Percentiles rank a stretch among this genome's conserved stretches.
Evolutionary conservation across 1,284 basidiomycete genomes (phyloP).

Genomic region (Rhizoctonia solani): DNA sequence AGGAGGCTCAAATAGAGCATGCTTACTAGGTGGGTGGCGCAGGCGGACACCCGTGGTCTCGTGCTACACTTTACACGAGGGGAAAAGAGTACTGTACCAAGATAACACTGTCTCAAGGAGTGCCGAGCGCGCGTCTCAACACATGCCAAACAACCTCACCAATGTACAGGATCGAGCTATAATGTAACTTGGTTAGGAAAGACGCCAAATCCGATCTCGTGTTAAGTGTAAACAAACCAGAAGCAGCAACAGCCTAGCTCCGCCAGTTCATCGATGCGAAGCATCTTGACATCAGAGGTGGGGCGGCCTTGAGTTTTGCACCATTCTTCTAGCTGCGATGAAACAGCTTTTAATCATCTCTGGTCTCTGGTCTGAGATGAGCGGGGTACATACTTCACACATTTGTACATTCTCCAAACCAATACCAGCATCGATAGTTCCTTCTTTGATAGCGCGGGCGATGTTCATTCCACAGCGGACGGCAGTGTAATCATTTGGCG

Average conservation of each 20-base stretch:
- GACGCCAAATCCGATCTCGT: not conserved
- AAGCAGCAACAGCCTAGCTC: conserved; percentile 24
- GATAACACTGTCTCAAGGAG: conserved; percentile 27
- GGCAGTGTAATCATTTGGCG: conserved; percentile 47
- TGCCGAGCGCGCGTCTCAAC: not conserved
- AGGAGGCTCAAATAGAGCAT: not conserved
- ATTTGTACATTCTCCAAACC: conserved; percentile 46
- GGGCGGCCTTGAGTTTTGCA: conserved; percentile 45
- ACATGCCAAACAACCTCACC: conserved; percentile 4
- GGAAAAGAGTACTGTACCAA: conserved; percentile 21
- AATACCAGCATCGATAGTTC: conserved; percentile 48
- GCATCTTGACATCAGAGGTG: conserved; percentile 47
- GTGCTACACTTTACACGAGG: conserved; percentile 26
- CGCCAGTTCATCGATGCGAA: conserved; percentile 47
- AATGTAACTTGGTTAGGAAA: not conserved
- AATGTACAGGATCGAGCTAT: conserved; percentile 21
- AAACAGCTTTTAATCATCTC: too few species aligned
- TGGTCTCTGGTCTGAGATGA: too few species aligned
- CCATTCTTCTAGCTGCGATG: conserved; percentile 46
- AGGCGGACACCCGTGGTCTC: conserved; percentile 33
- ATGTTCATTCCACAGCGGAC: conserved; percentile 50
- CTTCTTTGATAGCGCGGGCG: conserved; percentile 46
- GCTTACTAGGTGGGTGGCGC: conserved; percentile 8
- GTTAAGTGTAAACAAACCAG: not conserved
- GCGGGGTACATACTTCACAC: conserved; percentile 26